phyloP scores from a whole-genome alignment of 805 yeast species.

The Candida gorgasii region DNA sequence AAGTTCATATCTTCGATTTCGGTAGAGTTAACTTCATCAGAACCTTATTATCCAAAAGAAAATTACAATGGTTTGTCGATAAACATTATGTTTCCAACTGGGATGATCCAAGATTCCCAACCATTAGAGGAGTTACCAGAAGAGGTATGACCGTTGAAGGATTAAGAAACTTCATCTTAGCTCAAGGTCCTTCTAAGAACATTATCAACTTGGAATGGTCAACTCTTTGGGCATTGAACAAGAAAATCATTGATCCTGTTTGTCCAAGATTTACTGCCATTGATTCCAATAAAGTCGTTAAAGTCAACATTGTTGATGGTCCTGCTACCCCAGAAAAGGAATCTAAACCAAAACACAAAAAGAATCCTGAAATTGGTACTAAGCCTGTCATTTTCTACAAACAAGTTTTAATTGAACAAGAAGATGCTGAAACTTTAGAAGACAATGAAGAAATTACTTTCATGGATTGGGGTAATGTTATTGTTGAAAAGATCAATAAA shows the following conservation, averaged over 20 bases:
- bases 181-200: slow-evolving; percentile 98
- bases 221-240: slow-evolving; percentile 95
- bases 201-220: slow-evolving; percentile 97
- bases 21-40: slow-evolving; percentile 96
- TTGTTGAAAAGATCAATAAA: slow-evolving; percentile 68
- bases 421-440: slow-evolving; percentile 65
- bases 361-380: slow-evolving; percentile 86
- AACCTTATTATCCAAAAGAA: slow-evolving; percentile 94
- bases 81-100: slow-evolving; percentile 83
- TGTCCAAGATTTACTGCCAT: slow-evolving; percentile 96
- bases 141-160: slow-evolving; percentile 99
- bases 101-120: slow-evolving; percentile 99
- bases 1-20: slow-evolving; percentile 97
- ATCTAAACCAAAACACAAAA: slow-evolving; percentile 89
- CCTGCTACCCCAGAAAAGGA: slow-evolving; percentile 65
- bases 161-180: slow-evolving; percentile 84
- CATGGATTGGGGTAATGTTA: slow-evolving; percentile 98
- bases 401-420: slow-evolving; percentile 78
- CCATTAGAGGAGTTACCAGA: slow-evolving; percentile 98
- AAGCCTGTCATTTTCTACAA: slow-evolving; percentile 73
- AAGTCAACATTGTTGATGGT: slow-evolving; percentile 62
- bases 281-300: slow-evolving; percentile 62
- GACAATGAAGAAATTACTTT: slow-evolving; percentile 93
- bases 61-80: slow-evolving; percentile 99
- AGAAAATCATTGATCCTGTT: slow-evolving; percentile 94